Percentiles rank a stretch among this genome's conserved stretches.
Conservation (phyloP, 495 filamentous ascomycete genomes). For the Penicillium canariense region DNA sequence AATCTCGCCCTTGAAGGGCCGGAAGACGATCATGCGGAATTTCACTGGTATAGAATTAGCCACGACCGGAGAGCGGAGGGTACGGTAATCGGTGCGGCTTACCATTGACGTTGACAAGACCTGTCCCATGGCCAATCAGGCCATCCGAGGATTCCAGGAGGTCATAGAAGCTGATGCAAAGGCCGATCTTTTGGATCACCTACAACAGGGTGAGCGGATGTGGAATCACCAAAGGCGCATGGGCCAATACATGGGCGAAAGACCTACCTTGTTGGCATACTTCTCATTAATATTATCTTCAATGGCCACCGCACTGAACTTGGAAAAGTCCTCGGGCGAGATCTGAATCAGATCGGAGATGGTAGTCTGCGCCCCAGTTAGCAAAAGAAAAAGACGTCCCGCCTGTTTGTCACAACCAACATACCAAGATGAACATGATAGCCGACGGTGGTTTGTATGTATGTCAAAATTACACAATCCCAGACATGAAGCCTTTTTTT, state of each 20-base stretch:
- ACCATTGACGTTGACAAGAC: conserved; percentile 91
- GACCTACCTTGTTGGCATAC: conserved; percentile 81
- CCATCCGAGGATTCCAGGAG: conserved; percentile 84
- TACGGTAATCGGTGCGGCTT: conserved; percentile 3
- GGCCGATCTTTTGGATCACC: conserved; percentile 76
- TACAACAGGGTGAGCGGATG: conserved; percentile 14
- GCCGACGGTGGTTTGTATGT: no score
- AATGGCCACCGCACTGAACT: conserved; percentile 71
- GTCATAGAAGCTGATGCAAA: conserved; percentile 90
- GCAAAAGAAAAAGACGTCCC: conserved; percentile 13
- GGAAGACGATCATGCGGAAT: conserved; percentile 89
- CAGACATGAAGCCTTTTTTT: background rate
- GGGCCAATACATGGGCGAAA: background rate
- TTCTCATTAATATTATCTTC: conserved; percentile 95
- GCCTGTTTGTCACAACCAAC: conserved; percentile 12
- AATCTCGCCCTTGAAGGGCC: conserved; percentile 91
- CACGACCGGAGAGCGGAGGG: background rate
- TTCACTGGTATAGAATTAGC: conserved; percentile 57
- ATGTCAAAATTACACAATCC: background rate
- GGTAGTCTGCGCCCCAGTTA: conserved; percentile 50
- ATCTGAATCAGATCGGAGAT: conserved; percentile 92
- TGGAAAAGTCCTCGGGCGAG: conserved; percentile 77
- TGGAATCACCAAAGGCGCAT: background rate
- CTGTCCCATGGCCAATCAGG: conserved; percentile 84
- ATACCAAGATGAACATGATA: conserved; percentile 59